Conservation (phyloP, 176 grass and related monocot species). For the Raddia guianensis region DNA sequence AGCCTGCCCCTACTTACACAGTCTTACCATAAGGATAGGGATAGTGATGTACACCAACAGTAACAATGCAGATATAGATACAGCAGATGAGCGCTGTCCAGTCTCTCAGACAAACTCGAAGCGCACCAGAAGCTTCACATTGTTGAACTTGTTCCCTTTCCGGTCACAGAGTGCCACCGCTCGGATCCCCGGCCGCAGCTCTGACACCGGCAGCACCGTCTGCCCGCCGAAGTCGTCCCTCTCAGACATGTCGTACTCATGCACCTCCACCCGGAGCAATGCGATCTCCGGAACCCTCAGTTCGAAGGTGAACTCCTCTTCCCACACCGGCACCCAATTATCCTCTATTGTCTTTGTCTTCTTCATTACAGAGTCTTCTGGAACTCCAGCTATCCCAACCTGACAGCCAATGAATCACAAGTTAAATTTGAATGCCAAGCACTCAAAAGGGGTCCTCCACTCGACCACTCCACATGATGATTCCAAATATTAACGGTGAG, state of each 20-base stretch:
- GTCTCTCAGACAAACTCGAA: constrained; percentile 60
- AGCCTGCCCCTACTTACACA: no score
- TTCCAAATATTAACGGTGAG: not conserved
- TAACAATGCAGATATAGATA: not conserved
- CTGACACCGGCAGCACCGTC: constrained; percentile 71
- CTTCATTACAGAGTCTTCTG: constrained; percentile 67
- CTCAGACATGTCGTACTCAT: constrained; percentile 95
- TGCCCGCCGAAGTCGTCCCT: constrained; percentile 96
- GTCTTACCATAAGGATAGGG: no score
- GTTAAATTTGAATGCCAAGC: not conserved
- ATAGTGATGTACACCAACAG: no score
- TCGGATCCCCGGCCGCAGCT: constrained; percentile 76
- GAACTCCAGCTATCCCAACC: constrained; percentile 85
- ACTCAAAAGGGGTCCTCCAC: not conserved
- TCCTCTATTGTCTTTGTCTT: constrained; percentile 86
- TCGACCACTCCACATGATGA: not conserved
- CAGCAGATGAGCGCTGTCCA: no score
- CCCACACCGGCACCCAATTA: constrained; percentile 87
- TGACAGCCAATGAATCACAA: constrained; percentile 26
- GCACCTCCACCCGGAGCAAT: constrained; percentile 82
- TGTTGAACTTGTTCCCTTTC: constrained; percentile 59
- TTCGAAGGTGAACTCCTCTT: constrained; percentile 68
- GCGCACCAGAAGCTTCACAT: constrained; percentile 85
- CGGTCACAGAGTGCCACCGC: constrained; percentile 69
- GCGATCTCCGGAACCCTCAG: constrained; percentile 79